Base-by-base conservation (phyloP, 2,329 filamentous ascomycete genomes). In the Thielaviopsis punctulata region DNA sequence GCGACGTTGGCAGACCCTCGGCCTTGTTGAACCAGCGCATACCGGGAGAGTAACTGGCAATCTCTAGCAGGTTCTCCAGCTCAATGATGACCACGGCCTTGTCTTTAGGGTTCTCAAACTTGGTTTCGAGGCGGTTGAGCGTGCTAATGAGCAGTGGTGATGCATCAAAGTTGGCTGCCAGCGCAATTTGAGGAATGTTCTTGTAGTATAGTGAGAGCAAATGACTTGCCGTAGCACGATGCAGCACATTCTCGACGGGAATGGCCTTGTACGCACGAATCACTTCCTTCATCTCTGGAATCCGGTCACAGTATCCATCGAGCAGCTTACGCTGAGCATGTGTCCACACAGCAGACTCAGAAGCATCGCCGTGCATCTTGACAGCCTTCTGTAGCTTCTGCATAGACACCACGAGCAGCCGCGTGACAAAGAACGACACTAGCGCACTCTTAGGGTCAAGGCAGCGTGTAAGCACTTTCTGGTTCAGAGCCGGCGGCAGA, bases 11-110 rank as follows among this genome's bases (percentile, higher is more conserved):
- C n/a, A 84, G 69, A 1, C 73, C 73, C 57, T 83, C 77, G 54
- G 69, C 76, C 61, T 85, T 89, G 56, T 84, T 75, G 69, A 92
- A 95, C 90, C 90, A 96, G 56, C 84, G 80, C 80, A 95, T 92
- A 5, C 82, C 81, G 0, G 85, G 80, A 2, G 88, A 93, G 59
- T 82, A 79, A 56, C 80, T 77, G 3, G 89, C 87, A 62, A 95
- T 85, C 25, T 80, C 75, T 18, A 95, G 77, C 18, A 94, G 70
- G 62, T 90, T 85, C 62, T 88, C 82, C 24, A 95, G 69, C 64
- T 94, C 86, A 60, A 89, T 76, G 9, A 84, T 64, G 21, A 77
- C 70, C 46, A 89, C 68, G 1, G 72, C 72, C 48, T 71, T 65
- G 48, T 73, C 67, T 51, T 70, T 66, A 2, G 67, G 65, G 46